Percentiles rank a stretch among this genome's conserved stretches.
Conservation (phyloP, 805 yeast species). For the Metschnikowia corniflorae region DNA sequence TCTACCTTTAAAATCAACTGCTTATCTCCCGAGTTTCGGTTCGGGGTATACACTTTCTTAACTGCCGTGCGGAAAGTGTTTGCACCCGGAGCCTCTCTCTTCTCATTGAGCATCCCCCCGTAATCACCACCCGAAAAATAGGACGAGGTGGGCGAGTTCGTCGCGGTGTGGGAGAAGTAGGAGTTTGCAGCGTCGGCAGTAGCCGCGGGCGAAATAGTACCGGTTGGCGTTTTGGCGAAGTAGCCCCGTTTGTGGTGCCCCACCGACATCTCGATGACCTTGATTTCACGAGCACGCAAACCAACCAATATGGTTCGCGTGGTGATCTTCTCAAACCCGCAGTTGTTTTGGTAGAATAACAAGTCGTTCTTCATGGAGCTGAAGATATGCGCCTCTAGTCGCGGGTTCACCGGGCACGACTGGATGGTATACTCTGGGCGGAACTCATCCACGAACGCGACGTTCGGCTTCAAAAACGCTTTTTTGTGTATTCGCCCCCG, state of each 20-base stretch:
- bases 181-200: not conserved
- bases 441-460: conserved; percentile 47
- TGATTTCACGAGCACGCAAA: conserved; percentile 43
- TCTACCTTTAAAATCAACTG: conserved; percentile 27
- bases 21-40: conserved; percentile 30
- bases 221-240: conserved; percentile 4
- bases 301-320: conserved; percentile 41
- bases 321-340: conserved; percentile 27
- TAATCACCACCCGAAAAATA: conserved; percentile 7
- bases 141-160: conserved; percentile 11
- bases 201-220: conserved; percentile 6
- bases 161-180: not conserved
- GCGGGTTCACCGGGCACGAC: conserved; percentile 50
- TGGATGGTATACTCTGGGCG: conserved; percentile 52
- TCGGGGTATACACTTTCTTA: conserved; percentile 35
- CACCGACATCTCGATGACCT: conserved; percentile 38
- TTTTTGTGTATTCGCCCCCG: conserved; percentile 9
- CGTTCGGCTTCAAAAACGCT: conserved; percentile 26
- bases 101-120: conserved; percentile 2
- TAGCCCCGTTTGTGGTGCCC: conserved; percentile 17
- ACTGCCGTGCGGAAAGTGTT: conserved; percentile 33
- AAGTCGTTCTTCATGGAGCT: conserved; percentile 53
- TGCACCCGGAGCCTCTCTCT: conserved; percentile 4
- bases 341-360: conserved; percentile 38
- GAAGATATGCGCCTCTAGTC: conserved; percentile 47